Evolutionary conservation across 192 early-diverging fungal species (phyloP), one percentile per base, ranked within the genome.

Genomic region (Cladochytrium replicatum): DNA sequence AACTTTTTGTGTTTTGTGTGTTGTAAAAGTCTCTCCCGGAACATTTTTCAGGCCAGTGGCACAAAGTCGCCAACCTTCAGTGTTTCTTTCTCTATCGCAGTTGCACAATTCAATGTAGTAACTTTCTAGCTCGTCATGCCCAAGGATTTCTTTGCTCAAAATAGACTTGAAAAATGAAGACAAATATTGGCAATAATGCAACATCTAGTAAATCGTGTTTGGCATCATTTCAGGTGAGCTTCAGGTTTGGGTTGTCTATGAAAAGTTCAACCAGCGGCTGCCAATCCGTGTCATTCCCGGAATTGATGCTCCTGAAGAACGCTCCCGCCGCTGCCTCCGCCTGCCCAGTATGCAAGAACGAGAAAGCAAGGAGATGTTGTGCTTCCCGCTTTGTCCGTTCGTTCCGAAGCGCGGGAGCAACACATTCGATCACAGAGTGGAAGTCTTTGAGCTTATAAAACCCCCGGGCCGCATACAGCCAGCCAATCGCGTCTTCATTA

Each of bases 241-340:
- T 75, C 24, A 75, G 39, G 31, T 61, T 64, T 0, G 69, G 64
- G 50, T 78, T 68, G 38, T 78, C 75, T 32, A 78, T 50, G 42
- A 78, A 66, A 32, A 78, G 54, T 54, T 80, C 77, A 0, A 76
- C 66, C 11, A 80, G 43, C 22, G 67, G 66, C 54, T 80, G 77
- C 77, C 77, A 80, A 39, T 80, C 77, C 27, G 77, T 80, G 49
- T 80, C 77, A 43, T 80, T 80, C 9, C 77, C 77, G 39, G 62
- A 60, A 43, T 64, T 74, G 47, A 80, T 73, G 34, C 60, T 65
- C 50, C 74, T 80, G 60, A 75, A 80, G 41, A 71, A 80, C 2
- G 72, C 77, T 5, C 77, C 77, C 1, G 69, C 68, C 4, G 77
- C 77, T 0, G 77, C 77, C 40, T 80, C 77, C 9, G 52, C 41